These are phyloP conservation scores for Pythium insidiosum DNA, from an alignment of 352 stramenopile species.

Conservation along the genomic window DNA sequence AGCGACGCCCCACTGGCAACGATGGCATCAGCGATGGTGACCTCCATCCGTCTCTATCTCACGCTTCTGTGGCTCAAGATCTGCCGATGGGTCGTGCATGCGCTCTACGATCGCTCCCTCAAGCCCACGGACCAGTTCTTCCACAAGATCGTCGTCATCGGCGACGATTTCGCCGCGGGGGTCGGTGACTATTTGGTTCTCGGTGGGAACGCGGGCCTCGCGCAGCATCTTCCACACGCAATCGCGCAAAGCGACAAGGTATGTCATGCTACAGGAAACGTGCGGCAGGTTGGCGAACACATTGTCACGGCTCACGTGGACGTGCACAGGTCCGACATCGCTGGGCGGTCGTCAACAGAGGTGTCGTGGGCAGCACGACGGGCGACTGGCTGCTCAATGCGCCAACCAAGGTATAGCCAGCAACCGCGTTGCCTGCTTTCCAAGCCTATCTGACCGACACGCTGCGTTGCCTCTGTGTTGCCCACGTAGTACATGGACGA, in stretches of 20 bases:
- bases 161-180: slow-evolving; percentile 76
- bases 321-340: slow-evolving; percentile 53
- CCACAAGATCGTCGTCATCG: slow-evolving; percentile 80
- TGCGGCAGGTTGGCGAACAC: too few relatives aligned
- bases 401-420: slow-evolving; percentile 52
- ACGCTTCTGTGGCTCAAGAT: slow-evolving; percentile 63
- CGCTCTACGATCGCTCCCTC: slow-evolving; percentile 34
- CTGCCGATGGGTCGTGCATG: slow-evolving; percentile 39
- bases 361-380: slow-evolving; percentile 49
- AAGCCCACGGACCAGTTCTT: slow-evolving; percentile 54
- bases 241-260: slow-evolving; percentile 56
- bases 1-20: slow-evolving; percentile 11
- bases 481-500: too few relatives aligned
- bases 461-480: too few relatives aligned
- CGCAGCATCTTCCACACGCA: slow-evolving; percentile 42
- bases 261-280: not conserved
- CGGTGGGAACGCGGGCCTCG: slow-evolving; percentile 31
- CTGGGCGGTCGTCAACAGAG: slow-evolving; percentile 78
- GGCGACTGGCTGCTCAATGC: slow-evolving; percentile 59
- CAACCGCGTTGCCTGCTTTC: too few relatives aligned
- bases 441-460: not conserved
- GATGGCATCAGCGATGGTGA: slow-evolving; percentile 12
- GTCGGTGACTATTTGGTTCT: slow-evolving; percentile 74
- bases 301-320: too few relatives aligned
- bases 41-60: slow-evolving; percentile 38